Conservation (phyloP, 2,329 filamentous ascomycete species). For the Aschersonia sp. region DNA sequence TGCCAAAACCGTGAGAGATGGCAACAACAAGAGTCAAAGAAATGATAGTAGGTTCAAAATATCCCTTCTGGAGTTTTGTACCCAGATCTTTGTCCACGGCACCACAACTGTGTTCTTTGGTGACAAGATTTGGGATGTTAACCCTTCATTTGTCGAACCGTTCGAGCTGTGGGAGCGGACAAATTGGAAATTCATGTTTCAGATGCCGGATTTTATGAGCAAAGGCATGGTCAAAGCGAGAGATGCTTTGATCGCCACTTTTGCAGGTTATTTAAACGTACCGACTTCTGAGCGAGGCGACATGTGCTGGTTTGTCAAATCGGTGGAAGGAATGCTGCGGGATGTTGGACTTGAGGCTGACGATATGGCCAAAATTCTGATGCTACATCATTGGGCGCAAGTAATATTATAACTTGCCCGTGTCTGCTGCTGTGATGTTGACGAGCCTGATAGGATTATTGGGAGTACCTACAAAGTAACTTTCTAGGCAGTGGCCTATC, state of each 20-base stretch:
- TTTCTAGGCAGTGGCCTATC: not conserved
- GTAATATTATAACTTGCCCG: not conserved
- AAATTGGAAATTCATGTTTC: slow-evolving; percentile 1
- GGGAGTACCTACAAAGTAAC: not conserved
- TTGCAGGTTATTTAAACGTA: not conserved
- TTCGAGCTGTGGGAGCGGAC: not conserved
- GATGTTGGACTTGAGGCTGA: not conserved
- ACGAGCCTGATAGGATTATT: not conserved
- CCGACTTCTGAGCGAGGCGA: not conserved
- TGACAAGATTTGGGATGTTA: not conserved
- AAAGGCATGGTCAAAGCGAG: not conserved
- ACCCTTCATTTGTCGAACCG: not conserved
- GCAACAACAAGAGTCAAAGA: not conserved
- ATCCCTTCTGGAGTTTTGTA: not conserved
- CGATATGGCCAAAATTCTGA: not conserved
- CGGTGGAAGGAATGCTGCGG: not conserved
- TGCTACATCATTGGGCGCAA: slow-evolving; percentile 1
- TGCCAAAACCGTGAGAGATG: not conserved
- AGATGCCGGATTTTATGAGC: not conserved
- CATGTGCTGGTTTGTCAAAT: not conserved
- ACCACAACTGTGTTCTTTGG: not conserved
- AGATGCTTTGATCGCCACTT: not conserved
- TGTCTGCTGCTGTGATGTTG: not conserved
- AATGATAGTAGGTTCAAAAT: not conserved
- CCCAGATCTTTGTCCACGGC: not conserved